Evolutionary conservation across 2,329 filamentous ascomycete species (phyloP), one percentile per base, ranked within the genome.

Genomic region (Alternaria solani): DNA sequence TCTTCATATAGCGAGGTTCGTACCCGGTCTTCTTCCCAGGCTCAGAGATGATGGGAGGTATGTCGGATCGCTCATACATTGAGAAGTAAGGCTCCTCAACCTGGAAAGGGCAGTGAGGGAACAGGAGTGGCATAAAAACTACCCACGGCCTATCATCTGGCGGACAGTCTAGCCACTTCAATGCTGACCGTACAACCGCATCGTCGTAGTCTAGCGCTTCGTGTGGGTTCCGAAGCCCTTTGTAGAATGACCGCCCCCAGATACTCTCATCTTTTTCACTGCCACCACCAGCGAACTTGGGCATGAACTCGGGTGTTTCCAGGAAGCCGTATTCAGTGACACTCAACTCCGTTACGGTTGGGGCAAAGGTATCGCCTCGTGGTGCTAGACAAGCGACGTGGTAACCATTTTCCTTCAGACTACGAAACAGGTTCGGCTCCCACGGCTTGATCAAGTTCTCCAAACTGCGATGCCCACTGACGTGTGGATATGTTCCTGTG

Each of bases 361-460:
- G 77, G 0, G 81, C 81, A 59, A 82, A 84, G 0, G 75, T 78
- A 58, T 83, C 78, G 0, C 80, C 80, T 5, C 80, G 64, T 0
- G 81, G 80, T 0, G 80, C 28, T 28, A 49, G 32, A 14, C 32
- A 34, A 34, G 32, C 32, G 32, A 34, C 32, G 11, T 34, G 32
- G 32, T 34, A 34, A 14, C 11, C 32, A 8, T 36, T 23, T 28
- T 14, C 28, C 7, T 36, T 36, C 67, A 64, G 41, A 2, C 70
- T 77, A 7, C 80, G 77, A 59, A 84, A 82, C 2, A 84, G 51
- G 48, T 84, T 84, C 1, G 80, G 81, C 61, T 84, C 81, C 80
- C 80, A 81, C 0, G 81, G 81, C 61, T 84, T 84, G 63, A 84
- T 79, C 8, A 84, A 74, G 38, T 82, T 83, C 18, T 84, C 74